Conservation (phyloP, 495 filamentous ascomycete genomes). For the Aspergillus diversus region DNA sequence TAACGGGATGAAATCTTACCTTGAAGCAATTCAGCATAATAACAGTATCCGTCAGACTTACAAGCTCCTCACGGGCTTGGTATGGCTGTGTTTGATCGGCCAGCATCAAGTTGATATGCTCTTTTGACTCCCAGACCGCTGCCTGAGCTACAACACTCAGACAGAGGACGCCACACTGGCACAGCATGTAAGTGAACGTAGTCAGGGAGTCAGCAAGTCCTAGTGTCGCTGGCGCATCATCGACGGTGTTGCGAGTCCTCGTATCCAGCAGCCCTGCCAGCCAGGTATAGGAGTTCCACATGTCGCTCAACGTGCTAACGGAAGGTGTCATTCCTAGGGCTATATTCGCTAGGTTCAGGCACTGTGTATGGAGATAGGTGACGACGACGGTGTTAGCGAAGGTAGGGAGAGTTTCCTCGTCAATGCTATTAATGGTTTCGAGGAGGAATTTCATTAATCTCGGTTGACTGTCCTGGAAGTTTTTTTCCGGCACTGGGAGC, state of each 20-base stretch:
- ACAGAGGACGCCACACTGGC: background rate
- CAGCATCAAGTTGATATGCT: background rate
- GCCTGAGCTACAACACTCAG: background rate
- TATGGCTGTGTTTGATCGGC: background rate
- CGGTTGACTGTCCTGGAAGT: constrained; percentile 4
- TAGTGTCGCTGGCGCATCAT: background rate
- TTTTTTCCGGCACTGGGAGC: constrained; percentile 4
- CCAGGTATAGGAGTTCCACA: background rate
- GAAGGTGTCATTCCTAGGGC: background rate
- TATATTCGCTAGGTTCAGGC: background rate
- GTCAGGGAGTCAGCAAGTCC: background rate
- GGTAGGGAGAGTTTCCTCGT: background rate
- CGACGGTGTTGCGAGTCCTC: too few species aligned
- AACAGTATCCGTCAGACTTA: background rate
- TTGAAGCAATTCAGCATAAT: constrained; percentile 1
- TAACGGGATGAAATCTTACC: background rate
- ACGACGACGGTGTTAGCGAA: constrained; percentile 9
- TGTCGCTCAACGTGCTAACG: background rate
- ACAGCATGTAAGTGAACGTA: background rate
- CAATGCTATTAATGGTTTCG: background rate
- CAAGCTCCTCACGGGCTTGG: background rate
- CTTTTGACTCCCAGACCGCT: background rate
- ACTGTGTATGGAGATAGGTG: background rate
- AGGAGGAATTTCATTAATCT: background rate
- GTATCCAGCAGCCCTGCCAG: background rate